A percentile compares a stretch with the other conserved stretches of the same genome.
Conservation (phyloP, 2,329 filamentous ascomycete species). For the Aotearoamyces nothofagi region DNA sequence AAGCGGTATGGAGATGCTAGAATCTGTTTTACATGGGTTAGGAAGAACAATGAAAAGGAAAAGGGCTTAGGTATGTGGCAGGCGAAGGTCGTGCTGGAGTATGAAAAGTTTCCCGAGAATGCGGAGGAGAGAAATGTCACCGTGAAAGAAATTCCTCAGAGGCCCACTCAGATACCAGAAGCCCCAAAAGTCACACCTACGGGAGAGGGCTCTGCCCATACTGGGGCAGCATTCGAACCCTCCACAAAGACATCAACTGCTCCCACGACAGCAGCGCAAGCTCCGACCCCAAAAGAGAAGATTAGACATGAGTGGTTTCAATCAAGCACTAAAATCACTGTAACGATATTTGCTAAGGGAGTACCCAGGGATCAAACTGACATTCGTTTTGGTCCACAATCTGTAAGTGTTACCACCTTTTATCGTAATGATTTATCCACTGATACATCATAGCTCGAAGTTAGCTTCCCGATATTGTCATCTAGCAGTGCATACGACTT, state of each 20-base stretch:
- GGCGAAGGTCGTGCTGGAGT: slow-evolving; percentile 34
- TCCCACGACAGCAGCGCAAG: slow-evolving; percentile 5
- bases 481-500: slow-evolving; percentile 38
- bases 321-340: slow-evolving; percentile 39
- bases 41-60: slow-evolving; percentile 34
- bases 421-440: no score
- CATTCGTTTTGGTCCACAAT: slow-evolving; percentile 24
- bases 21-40: slow-evolving; percentile 47
- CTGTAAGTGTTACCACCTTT: slow-evolving; percentile 8
- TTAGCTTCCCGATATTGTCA: slow-evolving; percentile 40
- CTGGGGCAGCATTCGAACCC: neutral
- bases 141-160: slow-evolving; percentile 36
- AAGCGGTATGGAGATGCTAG: slow-evolving; percentile 61
- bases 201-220: neutral
- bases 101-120: slow-evolving; percentile 30
- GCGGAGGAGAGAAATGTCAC: slow-evolving; percentile 29
- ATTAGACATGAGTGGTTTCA: slow-evolving; percentile 59
- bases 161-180: slow-evolving; percentile 22
- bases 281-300: slow-evolving; percentile 34
- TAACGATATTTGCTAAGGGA: slow-evolving; percentile 52
- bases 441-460: slow-evolving; percentile 29
- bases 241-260: slow-evolving; percentile 5
- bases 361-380: slow-evolving; percentile 39
- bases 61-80: slow-evolving; percentile 41
- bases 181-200: slow-evolving; percentile 11